Base-by-base conservation (phyloP, 2,329 filamentous ascomycete genomes). In the Claviceps spartinae region DNA sequence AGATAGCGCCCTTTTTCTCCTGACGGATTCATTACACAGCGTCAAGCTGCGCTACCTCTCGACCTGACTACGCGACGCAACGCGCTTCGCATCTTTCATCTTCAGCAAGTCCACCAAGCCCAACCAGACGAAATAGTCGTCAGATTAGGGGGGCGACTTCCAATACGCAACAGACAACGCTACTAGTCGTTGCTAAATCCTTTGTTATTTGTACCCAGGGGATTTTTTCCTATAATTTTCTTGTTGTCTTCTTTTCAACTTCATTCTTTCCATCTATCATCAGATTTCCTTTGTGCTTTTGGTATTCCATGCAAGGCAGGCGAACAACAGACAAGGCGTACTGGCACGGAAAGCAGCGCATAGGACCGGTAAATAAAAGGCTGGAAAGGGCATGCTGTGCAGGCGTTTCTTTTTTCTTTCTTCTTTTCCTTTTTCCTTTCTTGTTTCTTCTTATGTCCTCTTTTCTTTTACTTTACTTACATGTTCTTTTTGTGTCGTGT, bases 301-400 rank as follows among this genome's bases (percentile, higher is more conserved):
- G 42, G 42, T 41, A 50, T 42, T 4, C 2, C 30, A 54, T 52
- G 11, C 24, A 38, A 40, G 49, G 42, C 37, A 22, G 38, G 53
- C 38, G 20, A 24, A 49, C 41, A 42, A 43, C 47, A 34, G 53
- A 50, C 53, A 50, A 34, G 53, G 53, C 53, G 50, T 44, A 49
- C 43, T 18, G 53, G 53, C 30, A 40, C 36, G 38, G 30, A 44
- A 44, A 34, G 20, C 26, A 24, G 42, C 37, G 11, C 20, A 24
- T 7, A 41, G 7, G 38, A n/a, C 16, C 16, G 14, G 18, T 16
- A 16, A 20, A 41, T 2, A 43, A 44, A 37, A 24, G 30, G 18
- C 40, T 22, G 48, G 48, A 16, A 41, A 18, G 38, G 38, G 8
- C 38, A 41, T 20, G 30, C 20, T 9, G 7, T 42, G 41, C 18